Base-by-base conservation (phyloP, 2,329 filamentous ascomycete genomes). In the Aspergillus thermomutatus region DNA sequence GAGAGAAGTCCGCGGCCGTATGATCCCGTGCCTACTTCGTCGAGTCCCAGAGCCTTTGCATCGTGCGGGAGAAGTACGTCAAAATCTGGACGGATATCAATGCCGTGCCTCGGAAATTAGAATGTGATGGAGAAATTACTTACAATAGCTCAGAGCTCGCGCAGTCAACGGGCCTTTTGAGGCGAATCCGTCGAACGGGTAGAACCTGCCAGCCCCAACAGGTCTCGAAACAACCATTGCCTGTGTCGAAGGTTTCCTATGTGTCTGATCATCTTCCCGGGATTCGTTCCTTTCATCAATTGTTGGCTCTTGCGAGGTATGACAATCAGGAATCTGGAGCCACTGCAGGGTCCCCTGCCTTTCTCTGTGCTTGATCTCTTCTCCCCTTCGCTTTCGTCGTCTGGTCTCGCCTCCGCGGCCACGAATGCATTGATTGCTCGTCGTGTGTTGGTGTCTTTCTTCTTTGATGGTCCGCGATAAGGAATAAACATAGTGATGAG, bases 391-490 rank as follows among this genome's bases (percentile, higher is more conserved):
- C 40, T 6, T n/a, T 9, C n/a, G 40, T 3, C 40, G 8, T 21
- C 40, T 9, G 8, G 3, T 43, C 10, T 43, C 3, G 40, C 40
- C n/a, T 43, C 40, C 2, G n/a, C 3, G 9, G 40, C 40, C n/a
- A 43, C 40, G n/a, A 43, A 43, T 0, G 40, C 40, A 43, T 43
- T 43, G 40, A 43, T 43, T n/a, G 40, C 40, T n/a, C 40, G 40
- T 21, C 40, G 40, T 9, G 40, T 21, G 40, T 43, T 43, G 8
- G 7, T 9, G 40, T 43, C 40, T 43, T 43, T 43, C 8, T 3
- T 43, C 8, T 43, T 43, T 9, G 40, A 43, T 1, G 40, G 40
- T 43, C n/a, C 40, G 8, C n/a, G 40, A 11, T 43, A 43, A 21
- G n/a, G 40, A 4, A 43, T 43, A n/a, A 43, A 43, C n/a, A 43